Evolutionary conservation across 345 rosid genomes (phyloP).

Genomic region (Isatis tinctoria): DNA sequence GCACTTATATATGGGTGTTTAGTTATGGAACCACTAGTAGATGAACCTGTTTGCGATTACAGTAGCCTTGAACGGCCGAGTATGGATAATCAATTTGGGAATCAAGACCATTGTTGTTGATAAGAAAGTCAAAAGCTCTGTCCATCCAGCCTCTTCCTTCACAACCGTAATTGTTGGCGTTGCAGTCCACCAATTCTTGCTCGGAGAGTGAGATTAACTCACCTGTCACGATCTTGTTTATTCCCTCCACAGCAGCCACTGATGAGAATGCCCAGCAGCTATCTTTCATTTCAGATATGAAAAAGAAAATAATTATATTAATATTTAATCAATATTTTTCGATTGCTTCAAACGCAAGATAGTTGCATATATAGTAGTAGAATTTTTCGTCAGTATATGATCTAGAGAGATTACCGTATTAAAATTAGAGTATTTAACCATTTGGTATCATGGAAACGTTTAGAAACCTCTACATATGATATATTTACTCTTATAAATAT

Average conservation of each 20-base stretch:
- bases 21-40: not conserved
- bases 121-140: constrained; percentile 33
- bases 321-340: not conserved
- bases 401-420: not conserved
- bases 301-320: not conserved
- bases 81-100: constrained; percentile 18
- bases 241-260: constrained; percentile 21
- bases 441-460: no score
- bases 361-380: not conserved
- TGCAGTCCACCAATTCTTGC: constrained; percentile 30
- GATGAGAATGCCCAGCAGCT: constrained; percentile 32
- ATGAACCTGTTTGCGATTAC: constrained; percentile 44
- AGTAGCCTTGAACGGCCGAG: not conserved
- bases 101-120: constrained; percentile 28
- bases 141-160: not conserved
- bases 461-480: no score
- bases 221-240: constrained; percentile 30
- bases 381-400: not conserved
- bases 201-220: constrained; percentile 28
- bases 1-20: not conserved
- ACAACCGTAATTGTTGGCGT: constrained; percentile 8
- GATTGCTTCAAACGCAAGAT: not conserved
- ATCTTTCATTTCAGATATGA: constrained; percentile 12
- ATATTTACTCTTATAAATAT: no score
- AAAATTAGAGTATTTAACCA: no score